phyloP scores from a whole-genome alignment of 2,329 filamentous ascomycete species.

The Diplodia seriata region DNA sequence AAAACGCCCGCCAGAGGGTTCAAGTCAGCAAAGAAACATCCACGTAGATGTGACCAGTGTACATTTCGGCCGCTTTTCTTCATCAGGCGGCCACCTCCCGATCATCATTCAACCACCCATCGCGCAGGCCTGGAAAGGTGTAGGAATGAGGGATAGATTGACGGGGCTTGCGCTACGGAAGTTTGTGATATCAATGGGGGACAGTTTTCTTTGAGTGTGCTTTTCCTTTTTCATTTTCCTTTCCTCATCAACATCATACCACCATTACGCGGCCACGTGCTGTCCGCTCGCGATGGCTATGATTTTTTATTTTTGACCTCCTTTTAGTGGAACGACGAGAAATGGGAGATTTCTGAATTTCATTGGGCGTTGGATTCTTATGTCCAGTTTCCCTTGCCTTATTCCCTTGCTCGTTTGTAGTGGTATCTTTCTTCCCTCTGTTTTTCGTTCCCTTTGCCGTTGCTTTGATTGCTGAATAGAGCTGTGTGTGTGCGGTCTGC shows the following conservation, averaged over 20 bases:
- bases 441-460: neutral
- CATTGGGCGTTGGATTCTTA: slow-evolving; percentile 11
- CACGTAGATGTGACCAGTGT: slow-evolving; percentile 21
- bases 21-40: slow-evolving; percentile 7
- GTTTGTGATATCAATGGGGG: neutral
- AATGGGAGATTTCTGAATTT: slow-evolving; percentile 1
- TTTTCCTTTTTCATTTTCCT: neutral
- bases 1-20: slow-evolving; percentile 9
- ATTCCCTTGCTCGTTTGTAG: slow-evolving; percentile 6
- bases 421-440: neutral
- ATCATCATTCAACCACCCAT: slow-evolving; percentile 3
- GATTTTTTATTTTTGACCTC: neutral
- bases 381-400: neutral
- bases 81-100: neutral
- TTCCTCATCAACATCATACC: slow-evolving; percentile 12
- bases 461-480: neutral
- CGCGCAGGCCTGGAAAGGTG: slow-evolving; percentile 2
- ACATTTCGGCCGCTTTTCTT: slow-evolving; percentile 7
- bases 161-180: neutral
- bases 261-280: neutral
- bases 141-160: neutral
- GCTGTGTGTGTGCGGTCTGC: neutral
- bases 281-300: neutral
- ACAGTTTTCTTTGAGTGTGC: neutral
- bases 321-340: slow-evolving; percentile 1